Percentiles rank a stretch among this genome's conserved stretches.
These are phyloP conservation scores for Tremellales sp. DNA, from an alignment of 1,284 basidiomycete species.

Conservation along the genomic window DNA sequence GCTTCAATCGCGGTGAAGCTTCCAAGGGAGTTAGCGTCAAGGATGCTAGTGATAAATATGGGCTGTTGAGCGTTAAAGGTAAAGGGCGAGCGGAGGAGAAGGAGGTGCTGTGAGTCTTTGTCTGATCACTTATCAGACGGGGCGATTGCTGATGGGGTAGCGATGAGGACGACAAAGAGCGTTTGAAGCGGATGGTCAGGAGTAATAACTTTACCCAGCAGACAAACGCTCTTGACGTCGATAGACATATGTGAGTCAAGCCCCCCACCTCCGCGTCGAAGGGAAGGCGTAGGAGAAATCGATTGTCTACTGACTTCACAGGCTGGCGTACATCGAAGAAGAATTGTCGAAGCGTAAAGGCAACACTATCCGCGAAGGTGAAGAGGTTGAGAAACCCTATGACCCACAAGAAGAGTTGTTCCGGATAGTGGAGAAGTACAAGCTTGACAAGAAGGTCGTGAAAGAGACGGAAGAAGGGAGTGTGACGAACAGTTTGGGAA, in stretches of 20 bases:
- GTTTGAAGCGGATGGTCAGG: slow-evolving; percentile 65
- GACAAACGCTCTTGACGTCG: slow-evolving; percentile 90
- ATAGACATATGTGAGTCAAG: slow-evolving; percentile 85
- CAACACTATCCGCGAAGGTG: slow-evolving; percentile 43
- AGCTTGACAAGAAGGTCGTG: slow-evolving; percentile 37
- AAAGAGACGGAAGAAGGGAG: slow-evolving; percentile 70
- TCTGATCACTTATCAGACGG: slow-evolving; percentile 45
- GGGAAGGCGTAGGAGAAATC: background rate
- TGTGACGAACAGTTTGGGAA: slow-evolving; percentile 84
- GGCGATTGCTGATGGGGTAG: slow-evolving; percentile 7
- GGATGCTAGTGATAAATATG: slow-evolving; percentile 58
- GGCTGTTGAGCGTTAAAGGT: slow-evolving; percentile 24
- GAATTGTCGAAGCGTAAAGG: slow-evolving; percentile 77
- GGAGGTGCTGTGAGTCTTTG: slow-evolving; percentile 55
- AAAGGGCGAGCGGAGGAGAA: slow-evolving; percentile 38
- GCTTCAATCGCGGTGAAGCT: slow-evolving; percentile 75
- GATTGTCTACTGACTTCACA: slow-evolving; percentile 44
- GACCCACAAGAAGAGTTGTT: slow-evolving; percentile 81
- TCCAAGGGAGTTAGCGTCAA: slow-evolving; percentile 63
- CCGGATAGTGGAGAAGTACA: slow-evolving; percentile 65
- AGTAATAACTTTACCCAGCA: slow-evolving; percentile 94
- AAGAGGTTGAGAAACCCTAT: slow-evolving; percentile 47
- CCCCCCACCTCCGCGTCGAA: background rate
- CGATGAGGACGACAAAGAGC: slow-evolving; percentile 60
- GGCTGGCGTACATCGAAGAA: slow-evolving; percentile 97